phyloP scores from a whole-genome alignment of 768 basidiomycete species.

The Rhodotorula graminis region DNA sequence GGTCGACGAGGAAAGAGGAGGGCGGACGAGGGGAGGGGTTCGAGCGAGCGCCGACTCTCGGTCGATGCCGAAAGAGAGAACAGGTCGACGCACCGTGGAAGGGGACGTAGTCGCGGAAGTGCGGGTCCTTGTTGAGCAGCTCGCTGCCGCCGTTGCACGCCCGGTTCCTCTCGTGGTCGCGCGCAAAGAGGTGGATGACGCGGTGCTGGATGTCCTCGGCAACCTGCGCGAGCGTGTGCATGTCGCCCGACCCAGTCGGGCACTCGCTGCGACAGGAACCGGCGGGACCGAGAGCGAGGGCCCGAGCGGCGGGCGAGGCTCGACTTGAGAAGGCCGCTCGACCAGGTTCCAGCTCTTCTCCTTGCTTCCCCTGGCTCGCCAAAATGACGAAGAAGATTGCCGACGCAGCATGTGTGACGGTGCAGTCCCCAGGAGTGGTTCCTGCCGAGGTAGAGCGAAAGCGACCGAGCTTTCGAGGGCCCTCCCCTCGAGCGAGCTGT shows the following conservation, averaged over 20 bases:
- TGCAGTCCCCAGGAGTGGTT: not conserved
- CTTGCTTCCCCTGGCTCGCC: no score
- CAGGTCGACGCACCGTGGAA: slow-evolving; percentile 71
- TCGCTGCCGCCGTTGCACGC: slow-evolving; percentile 87
- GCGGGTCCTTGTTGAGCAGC: slow-evolving; percentile 81
- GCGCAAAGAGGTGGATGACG: slow-evolving; percentile 97
- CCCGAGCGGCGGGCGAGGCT: no score
- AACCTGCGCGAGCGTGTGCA: slow-evolving; percentile 87
- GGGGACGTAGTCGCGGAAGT: slow-evolving; percentile 94
- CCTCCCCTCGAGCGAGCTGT: no score
- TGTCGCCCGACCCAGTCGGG: slow-evolving; percentile 93
- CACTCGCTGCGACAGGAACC: slow-evolving; percentile 92
- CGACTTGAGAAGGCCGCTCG: no score
- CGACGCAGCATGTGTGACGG: no score
- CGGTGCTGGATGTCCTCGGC: slow-evolving; percentile 98
- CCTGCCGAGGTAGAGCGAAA: no score
- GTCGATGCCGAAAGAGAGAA: slow-evolving; percentile 44
- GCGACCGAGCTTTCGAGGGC: no score
- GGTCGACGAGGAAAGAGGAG: no score
- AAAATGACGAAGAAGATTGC: not conserved
- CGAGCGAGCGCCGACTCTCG: not conserved
- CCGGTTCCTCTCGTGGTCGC: slow-evolving; percentile 72
- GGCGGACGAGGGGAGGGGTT: no score
- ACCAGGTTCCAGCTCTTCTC: no score
- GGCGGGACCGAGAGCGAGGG: no score